Base-by-base conservation (phyloP, 179 eudicot genomes). In the Silene noctiflora region DNA sequence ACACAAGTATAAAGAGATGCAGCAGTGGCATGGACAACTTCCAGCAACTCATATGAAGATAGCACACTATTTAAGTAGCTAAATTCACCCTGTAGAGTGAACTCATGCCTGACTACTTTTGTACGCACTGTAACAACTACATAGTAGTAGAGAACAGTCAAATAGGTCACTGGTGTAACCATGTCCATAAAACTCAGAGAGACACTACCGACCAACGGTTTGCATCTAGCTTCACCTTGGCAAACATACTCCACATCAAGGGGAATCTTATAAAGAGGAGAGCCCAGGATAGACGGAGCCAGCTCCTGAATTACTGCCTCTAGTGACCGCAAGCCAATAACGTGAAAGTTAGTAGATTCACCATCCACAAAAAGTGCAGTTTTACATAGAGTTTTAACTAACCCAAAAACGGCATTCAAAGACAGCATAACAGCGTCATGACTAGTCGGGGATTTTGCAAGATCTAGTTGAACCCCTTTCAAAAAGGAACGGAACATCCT, bases 251-350 rank as follows among this genome's bases (percentile, higher is more conserved):
- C 81, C 29, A 83, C 72, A 74, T 89, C 89, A 72, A 88, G 55
- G 24, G 85, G 80, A 79, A 92, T 76, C 82, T 85, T 89, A 81
- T 94, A 90, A 64, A 89, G 88, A 74, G 92, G 89, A 62, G 94
- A 94, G 64, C 87, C 84, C 72, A 94, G 79, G 42, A 84, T 81
- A 59, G 89, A 86, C 53, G 92, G 83, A 71, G 88, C 92, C 66
- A 94, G 81, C 79, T 85, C 95, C 79, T 87, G 86, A 72, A 73
- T 74, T 29, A 86, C 82, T 79, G 80, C 84, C 75, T 84, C 85
- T 22, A 88, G 67, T 77, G 87, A 81, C 42, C 76, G 81, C 70
- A 89, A 83, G 77, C 83, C 83, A 67, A 72, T 71, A 35, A 31
- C 65, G 75, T 75, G 73, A 64, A 81, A 76, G 78, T 70, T 78